Evolutionary conservation across 805 yeast species (phyloP).

Genomic region (Suhomyces canberraensis): DNA sequence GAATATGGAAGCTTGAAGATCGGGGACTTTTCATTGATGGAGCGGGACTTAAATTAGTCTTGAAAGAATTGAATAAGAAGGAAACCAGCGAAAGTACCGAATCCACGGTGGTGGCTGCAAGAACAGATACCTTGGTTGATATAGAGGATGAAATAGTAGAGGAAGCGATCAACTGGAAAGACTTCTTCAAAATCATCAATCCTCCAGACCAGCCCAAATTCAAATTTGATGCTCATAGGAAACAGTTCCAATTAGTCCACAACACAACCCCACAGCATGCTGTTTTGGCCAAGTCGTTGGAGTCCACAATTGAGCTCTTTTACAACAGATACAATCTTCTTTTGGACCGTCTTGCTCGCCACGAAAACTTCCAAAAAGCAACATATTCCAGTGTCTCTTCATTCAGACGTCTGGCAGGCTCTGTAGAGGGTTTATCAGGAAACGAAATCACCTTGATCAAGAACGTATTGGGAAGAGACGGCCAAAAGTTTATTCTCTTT

Average conservation of each 20-base stretch:
- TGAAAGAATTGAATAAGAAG: constrained; percentile 48
- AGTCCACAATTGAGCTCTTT: constrained; percentile 38
- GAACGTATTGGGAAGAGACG: constrained; percentile 82
- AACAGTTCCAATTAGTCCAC: constrained; percentile 50
- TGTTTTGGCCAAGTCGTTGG: constrained; percentile 14
- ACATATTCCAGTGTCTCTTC: constrained; percentile 43
- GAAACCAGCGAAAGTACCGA: constrained; percentile 4
- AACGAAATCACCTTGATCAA: constrained; percentile 65
- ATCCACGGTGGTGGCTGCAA: constrained; percentile 10
- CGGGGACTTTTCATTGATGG: constrained; percentile 85
- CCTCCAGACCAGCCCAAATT: constrained; percentile 64
- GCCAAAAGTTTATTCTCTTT: constrained; percentile 67
- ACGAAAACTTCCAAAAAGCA: constrained; percentile 65
- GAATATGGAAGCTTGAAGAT: constrained; percentile 84
- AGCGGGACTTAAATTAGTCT: constrained; percentile 57
- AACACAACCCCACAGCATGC: constrained; percentile 5
- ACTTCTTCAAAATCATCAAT: constrained; percentile 64
- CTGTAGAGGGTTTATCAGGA: constrained; percentile 1
- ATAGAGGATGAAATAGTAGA: constrained; percentile 11
- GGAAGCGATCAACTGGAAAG: constrained; percentile 58
- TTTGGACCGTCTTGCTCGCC: constrained; percentile 69
- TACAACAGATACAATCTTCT: constrained; percentile 58
- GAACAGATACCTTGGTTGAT: constrained; percentile 21
- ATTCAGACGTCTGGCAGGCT: constrained; percentile 20
- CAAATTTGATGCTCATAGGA: constrained; percentile 57